Percentiles rank a stretch among this genome's conserved stretches.
These are phyloP conservation scores for Ambrosiella xylebori DNA, from an alignment of 2,329 filamentous ascomycete species.

Conservation along the genomic window DNA sequence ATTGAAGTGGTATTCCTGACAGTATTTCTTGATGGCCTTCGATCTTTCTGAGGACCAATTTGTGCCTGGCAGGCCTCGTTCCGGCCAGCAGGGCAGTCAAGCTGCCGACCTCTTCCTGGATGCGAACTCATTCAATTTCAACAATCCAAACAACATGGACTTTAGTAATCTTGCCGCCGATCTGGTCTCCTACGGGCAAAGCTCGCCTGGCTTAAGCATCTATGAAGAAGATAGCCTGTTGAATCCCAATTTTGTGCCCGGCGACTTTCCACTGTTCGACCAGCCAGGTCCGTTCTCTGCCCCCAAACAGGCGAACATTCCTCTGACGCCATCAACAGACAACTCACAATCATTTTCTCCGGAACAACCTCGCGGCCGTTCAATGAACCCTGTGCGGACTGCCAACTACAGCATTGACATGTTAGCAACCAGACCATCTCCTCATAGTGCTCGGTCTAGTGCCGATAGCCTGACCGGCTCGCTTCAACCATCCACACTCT, in stretches of 20 bases:
- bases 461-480: conserved; percentile 1
- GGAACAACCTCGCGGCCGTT: neutral
- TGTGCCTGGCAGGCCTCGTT: too few species aligned
- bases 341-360: conserved; percentile 1
- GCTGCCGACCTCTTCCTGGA: too few species aligned
- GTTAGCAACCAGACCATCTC: neutral
- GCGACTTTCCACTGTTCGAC: neutral
- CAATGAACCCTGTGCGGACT: neutral
- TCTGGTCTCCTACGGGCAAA: neutral
- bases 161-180: too few species aligned
- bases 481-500: neutral
- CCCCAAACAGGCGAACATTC: neutral
- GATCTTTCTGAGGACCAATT: neutral
- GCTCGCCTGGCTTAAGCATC: neutral
- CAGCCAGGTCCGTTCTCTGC: conserved; percentile 1
- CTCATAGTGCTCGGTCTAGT: neutral
- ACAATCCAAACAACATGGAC: too few species aligned
- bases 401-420: neutral
- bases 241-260: neutral
- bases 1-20: neutral
- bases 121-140: too few species aligned
- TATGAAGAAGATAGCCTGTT: neutral
- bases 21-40: neutral
- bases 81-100: too few species aligned
- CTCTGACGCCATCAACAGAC: conserved; percentile 6